A percentile compares a stretch with the other conserved stretches of the same genome.
These are phyloP conservation scores for Purshia tridentata DNA, from an alignment of 306 rosid species.

Conservation along the genomic window DNA sequence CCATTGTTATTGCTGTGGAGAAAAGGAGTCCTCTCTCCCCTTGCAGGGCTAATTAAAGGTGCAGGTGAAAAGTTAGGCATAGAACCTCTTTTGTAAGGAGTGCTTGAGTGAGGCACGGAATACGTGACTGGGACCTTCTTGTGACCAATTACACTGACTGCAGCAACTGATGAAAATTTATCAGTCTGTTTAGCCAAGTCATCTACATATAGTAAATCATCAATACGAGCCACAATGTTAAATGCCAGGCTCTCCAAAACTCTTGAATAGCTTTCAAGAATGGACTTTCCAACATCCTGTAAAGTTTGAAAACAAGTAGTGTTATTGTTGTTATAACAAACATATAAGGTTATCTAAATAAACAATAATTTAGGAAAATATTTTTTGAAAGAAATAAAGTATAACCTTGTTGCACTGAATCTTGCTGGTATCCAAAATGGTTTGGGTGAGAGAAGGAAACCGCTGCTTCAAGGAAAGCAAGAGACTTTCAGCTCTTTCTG, in stretches of 20 bases:
- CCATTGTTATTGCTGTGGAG: slow-evolving; percentile 41
- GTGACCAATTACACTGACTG: slow-evolving; percentile 57
- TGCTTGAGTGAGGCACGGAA: slow-evolving; percentile 72
- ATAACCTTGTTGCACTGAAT: slow-evolving; percentile 86
- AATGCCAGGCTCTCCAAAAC: slow-evolving; percentile 91
- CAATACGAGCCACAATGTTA: slow-evolving; percentile 84
- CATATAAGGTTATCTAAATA: neutral
- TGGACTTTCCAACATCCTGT: slow-evolving; percentile 94
- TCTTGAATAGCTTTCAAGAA: slow-evolving; percentile 93
- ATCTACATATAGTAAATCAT: slow-evolving; percentile 80
- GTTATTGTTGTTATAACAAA: neutral
- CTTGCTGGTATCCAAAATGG: slow-evolving; percentile 84
- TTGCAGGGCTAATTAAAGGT: slow-evolving; percentile 71
- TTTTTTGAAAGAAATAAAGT: neutral
- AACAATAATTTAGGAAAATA: neutral
- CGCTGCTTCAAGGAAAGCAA: slow-evolving; percentile 74
- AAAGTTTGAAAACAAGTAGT: slow-evolving; percentile 3
- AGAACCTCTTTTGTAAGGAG: slow-evolving; percentile 57
- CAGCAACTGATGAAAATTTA: slow-evolving; percentile 49
- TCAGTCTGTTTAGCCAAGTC: slow-evolving; percentile 79
- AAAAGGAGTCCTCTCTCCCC: slow-evolving; percentile 84
- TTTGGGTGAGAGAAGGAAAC: slow-evolving; percentile 83
- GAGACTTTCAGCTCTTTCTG: slow-evolving; percentile 81
- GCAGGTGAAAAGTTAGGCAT: slow-evolving; percentile 58
- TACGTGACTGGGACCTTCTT: slow-evolving; percentile 47